Evolutionary conservation across 2,329 filamentous ascomycete genomes (phyloP), one percentile per base, ranked within the genome.

Genomic region (Aurifilum marmelostoma): DNA sequence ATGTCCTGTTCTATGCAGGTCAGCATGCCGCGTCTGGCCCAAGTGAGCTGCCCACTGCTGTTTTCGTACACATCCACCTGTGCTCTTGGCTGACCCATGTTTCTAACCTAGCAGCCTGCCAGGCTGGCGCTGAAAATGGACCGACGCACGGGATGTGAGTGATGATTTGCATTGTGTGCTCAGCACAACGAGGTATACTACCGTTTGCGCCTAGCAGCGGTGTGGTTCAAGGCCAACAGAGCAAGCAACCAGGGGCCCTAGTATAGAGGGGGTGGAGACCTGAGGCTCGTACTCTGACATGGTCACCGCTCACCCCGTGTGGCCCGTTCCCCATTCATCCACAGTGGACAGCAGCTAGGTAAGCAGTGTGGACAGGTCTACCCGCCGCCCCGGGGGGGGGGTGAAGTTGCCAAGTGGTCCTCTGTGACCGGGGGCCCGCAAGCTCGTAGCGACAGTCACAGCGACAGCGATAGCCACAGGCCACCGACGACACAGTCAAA

Each of bases 141-240:
- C n/a, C n/a, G n/a, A n/a, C n/a, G n/a, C n/a, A n/a, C n/a, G n/a
- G n/a, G n/a, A n/a, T n/a, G n/a, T n/a, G n/a, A n/a, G n/a, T n/a
- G n/a, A n/a, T 56, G 52, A 56, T 43, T 43, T 43, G 41, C 41
- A 21, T 43, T 43, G 41, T 21, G 14, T 56, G 52, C 27, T n/a
- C 52, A 29, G n/a, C 24, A 56, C 27, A 3, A 56, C n/a, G 52
- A 58, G 54, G 34, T 39, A 60, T 14, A 47, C 9, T 47, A 63
- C 60, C 60, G 60, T 63, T 34, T 63, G 61, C 61, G 61, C 32
- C 41, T 41, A 41, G 24, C 61, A 50, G 61, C 61, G 61, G 61
- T 63, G 61, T 63, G 34, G 61, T 63, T 47, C 43, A n/a, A 47
- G 43, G 43, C 43, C 61, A 32, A 41, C 27, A 47, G 14, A 41